Conservation (phyloP, 75 land plant genomes). For the Pinus albicaulis region DNA sequence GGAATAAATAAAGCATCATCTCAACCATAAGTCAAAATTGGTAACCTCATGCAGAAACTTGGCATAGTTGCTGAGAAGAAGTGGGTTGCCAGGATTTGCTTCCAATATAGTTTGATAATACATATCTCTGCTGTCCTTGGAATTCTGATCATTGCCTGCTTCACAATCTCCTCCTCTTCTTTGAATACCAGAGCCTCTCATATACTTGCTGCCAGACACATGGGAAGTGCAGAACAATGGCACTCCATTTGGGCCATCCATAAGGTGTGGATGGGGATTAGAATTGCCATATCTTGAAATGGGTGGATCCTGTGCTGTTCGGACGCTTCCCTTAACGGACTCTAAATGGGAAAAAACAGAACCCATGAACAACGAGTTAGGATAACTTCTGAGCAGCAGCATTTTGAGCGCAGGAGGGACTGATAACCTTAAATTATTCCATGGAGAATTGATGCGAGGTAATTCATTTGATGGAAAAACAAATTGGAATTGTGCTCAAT, state of each 20-base stretch:
- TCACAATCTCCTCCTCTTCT: constrained; percentile 12
- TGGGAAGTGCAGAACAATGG: neutral
- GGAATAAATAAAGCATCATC: neutral
- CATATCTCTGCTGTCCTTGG: constrained; percentile 19
- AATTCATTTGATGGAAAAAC: too few species aligned
- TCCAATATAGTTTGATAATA: constrained; percentile 53
- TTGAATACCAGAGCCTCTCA: constrained; percentile 7
- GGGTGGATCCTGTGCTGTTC: too few species aligned
- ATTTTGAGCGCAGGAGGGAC: too few species aligned
- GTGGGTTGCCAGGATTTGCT: constrained; percentile 51
- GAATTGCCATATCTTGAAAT: too few species aligned
- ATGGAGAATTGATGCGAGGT: too few species aligned
- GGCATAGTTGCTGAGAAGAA: constrained; percentile 56
- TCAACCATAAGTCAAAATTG: neutral
- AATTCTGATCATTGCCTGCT: constrained; percentile 7
- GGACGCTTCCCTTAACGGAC: too few species aligned
- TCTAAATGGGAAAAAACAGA: too few species aligned
- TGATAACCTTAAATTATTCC: too few species aligned
- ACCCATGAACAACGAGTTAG: too few species aligned
- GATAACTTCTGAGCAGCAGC: too few species aligned
- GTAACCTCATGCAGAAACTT: constrained; percentile 56
- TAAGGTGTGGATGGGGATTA: too few species aligned
- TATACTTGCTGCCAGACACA: neutral
- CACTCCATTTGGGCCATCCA: neutral
- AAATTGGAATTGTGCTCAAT: too few species aligned